Conservation (phyloP, 768 basidiomycete genomes). For the Amanita subjunquillea region DNA sequence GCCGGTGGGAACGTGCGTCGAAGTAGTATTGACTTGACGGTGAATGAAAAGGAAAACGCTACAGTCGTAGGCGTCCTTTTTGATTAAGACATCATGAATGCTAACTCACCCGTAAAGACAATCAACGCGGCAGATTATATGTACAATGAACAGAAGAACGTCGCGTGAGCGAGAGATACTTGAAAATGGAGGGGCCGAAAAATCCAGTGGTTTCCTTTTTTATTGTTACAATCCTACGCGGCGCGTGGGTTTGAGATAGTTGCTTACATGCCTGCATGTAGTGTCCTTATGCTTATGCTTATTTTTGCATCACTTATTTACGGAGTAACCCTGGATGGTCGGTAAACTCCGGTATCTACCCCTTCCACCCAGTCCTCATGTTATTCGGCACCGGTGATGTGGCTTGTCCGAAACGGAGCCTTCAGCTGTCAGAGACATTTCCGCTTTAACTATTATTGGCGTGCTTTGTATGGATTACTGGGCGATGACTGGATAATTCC, state of each 20-base stretch:
- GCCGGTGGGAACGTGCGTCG: not conserved
- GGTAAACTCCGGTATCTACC: too few species aligned
- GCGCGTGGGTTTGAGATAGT: not conserved
- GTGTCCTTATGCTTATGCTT: not conserved
- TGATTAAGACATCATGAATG: not conserved
- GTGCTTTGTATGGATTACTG: too few species aligned
- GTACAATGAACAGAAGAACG: not conserved
- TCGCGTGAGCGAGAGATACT: too few species aligned
- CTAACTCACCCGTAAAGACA: not conserved
- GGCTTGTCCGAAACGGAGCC: too few species aligned
- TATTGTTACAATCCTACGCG: not conserved
- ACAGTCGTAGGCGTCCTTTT: not conserved
- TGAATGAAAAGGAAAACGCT: not conserved
- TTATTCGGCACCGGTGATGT: too few species aligned
- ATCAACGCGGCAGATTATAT: not conserved
- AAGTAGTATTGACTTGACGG: conserved; percentile 2
- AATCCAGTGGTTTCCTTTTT: not conserved
- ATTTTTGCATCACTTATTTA: not conserved
- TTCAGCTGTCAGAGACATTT: too few species aligned
- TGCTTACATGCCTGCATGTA: not conserved
- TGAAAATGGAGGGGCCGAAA: too few species aligned
- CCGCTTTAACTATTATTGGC: too few species aligned
- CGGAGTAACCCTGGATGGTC: too few species aligned
- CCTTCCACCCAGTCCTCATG: too few species aligned
- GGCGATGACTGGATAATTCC: too few species aligned